Conservation (phyloP, 2,329 filamentous ascomycete species). For the Colletotrichum cereale region DNA sequence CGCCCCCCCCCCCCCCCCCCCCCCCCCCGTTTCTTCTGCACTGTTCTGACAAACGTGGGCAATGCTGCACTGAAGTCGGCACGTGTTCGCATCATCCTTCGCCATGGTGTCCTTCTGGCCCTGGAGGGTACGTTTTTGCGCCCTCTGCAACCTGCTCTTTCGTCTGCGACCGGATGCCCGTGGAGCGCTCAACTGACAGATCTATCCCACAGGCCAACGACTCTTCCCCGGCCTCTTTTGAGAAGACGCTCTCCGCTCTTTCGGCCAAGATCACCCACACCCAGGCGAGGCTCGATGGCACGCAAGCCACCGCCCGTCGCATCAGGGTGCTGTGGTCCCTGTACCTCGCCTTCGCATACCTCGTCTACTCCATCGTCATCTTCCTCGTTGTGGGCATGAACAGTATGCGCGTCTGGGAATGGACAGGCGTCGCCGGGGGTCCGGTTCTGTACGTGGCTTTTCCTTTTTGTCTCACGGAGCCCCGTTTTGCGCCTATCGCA, state of each 20-base stretch:
- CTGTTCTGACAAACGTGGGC: constrained; percentile 13
- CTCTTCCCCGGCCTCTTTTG: constrained; percentile 90
- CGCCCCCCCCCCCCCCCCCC: too few species aligned
- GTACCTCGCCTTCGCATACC: constrained; percentile 90
- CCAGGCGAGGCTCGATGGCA: constrained; percentile 78
- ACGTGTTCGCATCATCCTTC: constrained; percentile 37
- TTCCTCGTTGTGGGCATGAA: constrained; percentile 87
- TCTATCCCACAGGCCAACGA: constrained; percentile 76
- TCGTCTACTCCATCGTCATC: constrained; percentile 86
- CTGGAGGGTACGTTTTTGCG: constrained; percentile 72
- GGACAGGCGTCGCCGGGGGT: constrained; percentile 80
- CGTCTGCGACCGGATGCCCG: not conserved
- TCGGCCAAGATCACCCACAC: constrained; percentile 84
- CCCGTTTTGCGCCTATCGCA: constrained; percentile 8
- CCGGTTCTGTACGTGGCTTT: constrained; percentile 75
- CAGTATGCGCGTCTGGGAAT: constrained; percentile 82
- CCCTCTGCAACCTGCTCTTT: not conserved
- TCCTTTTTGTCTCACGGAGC: not conserved
- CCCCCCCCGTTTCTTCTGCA: not conserved
- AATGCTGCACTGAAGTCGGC: constrained; percentile 35
- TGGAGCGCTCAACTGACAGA: not conserved
- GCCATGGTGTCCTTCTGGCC: constrained; percentile 88
- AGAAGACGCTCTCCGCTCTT: constrained; percentile 87
- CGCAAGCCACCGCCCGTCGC: constrained; percentile 79
- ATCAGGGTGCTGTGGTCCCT: constrained; percentile 89